Evolutionary conservation across 345 rosid species (phyloP), one percentile per base, ranked within the genome.

Genomic region (Bruguiera sexangula): DNA sequence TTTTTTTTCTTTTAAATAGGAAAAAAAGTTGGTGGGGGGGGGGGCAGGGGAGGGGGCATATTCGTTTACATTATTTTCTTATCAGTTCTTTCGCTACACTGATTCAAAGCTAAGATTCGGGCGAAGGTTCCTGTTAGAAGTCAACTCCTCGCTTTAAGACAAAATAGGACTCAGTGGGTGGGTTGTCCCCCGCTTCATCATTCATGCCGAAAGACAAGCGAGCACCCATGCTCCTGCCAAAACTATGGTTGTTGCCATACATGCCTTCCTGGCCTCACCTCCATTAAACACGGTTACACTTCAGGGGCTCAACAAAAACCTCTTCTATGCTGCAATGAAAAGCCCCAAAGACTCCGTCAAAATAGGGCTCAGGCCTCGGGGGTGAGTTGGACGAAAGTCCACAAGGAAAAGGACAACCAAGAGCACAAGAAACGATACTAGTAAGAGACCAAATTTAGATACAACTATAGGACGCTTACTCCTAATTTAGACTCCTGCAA

Each of bases 401-500:
- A 3, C 4, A 3, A 39, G 48, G 48, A 43, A 15, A 43, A 43
- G 18, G 50, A 15, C 1, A 13, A 43, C 18, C 16, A 43, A 43
- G 15, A 43, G 16, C 0, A 43, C 50, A 3, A 43, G 18, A 43
- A 43, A 43, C 18, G 1, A 43, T 43, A 13, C 18, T 3, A 13
- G 16, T 2, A 39, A 39, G 15, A 39, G 46, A 10, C 10, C 15
- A 39, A 39, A 39, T 43, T 43, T 43, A 43, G 50, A 43, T 43
- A 13, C 0, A 13, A 13, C 15, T 62, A 56, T 8, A 22, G 31
- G 24, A 43, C 63, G 82, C 97, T 86, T 85, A 91, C 98, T 6
- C 66, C 88, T 73, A 80, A 81, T 74, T 77, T 84, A 24, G 93
- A 84, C 56, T 85, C 85, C 26, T 79, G 81, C 76, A 90, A 43